Base-by-base conservation (phyloP, 2,329 filamentous ascomycete genomes). In the Aureobasidium zeae region DNA sequence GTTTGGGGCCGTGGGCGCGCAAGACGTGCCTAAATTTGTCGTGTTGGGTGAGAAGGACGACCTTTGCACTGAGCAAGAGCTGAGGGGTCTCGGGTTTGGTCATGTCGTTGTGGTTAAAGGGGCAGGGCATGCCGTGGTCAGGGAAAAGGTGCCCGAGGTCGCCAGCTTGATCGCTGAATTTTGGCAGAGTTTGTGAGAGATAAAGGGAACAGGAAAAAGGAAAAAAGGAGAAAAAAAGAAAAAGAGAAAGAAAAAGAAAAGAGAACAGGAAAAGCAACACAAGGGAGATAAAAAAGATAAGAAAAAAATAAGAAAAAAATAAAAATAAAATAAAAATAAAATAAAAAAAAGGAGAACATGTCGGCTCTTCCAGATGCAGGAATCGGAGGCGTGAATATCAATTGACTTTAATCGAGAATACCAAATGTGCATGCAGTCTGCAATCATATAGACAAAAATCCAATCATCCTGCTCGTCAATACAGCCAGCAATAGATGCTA, bases 51-150 rank as follows among this genome's bases (percentile, higher is more conserved):
- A 38, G 12, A 17, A 16, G 2, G 48, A 47, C 22, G 41, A 49
- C 13, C 20, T 49, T 38, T 63, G 58, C 30, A 60, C 33, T 2
- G 50, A 55, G 29, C 43, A 59, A 25, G 54, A 64, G 42, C 48
- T 68, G 9, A 36, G 50, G 5, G 49, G 51, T 7, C 44, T 63
- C 30, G 65, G 61, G 0, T 60, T 66, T 39, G 20, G 32, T 1
- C 51, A 65, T 51, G 57, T 68, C 7, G 42, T 37, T 46, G 62
- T 70, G 44, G 53, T 70, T 4, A 42, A 52, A 5, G 46, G 56
- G 7, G 65, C 52, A 11, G 65, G 64, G 11, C 67, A 70, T 62
- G 59, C 46, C 2, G 58, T 69, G 32, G 63, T 67, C 0, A 57
- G 65, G 32, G 53, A 65, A 35, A 57, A 46, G 21, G 62, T 58